Conservation (phyloP, 2,329 filamentous ascomycete genomes). For the Stachybotrys chartarum region DNA sequence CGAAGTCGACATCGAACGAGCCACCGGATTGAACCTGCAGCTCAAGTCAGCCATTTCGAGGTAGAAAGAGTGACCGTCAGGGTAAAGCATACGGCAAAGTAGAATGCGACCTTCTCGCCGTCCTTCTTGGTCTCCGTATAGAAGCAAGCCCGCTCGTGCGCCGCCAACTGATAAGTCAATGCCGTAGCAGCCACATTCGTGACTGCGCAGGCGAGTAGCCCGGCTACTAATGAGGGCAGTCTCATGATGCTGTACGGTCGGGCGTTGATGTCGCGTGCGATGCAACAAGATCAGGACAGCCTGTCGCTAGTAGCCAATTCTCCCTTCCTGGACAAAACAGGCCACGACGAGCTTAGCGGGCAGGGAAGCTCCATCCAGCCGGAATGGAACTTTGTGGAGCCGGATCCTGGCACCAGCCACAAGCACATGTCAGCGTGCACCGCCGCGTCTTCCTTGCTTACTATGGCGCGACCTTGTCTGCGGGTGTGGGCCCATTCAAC, state of each 20-base stretch:
- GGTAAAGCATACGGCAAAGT: constrained; percentile 74
- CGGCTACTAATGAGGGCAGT: constrained; percentile 51
- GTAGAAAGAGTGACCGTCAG: background rate
- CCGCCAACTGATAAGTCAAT: constrained; percentile 83
- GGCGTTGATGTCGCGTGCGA: constrained; percentile 19
- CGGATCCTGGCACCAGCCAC: constrained; percentile 12
- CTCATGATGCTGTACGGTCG: constrained; percentile 49
- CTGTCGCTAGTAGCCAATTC: constrained; percentile 14
- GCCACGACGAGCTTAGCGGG: constrained; percentile 12
- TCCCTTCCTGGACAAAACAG: constrained; percentile 8
- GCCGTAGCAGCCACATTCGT: constrained; percentile 77
- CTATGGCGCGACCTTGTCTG: background rate
- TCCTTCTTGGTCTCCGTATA: constrained; percentile 71
- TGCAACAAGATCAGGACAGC: constrained; percentile 17
- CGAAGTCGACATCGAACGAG: constrained; percentile 94
- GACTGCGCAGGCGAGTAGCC: constrained; percentile 64
- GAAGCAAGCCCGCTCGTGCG: constrained; percentile 96
- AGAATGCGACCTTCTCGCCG: constrained; percentile 90
- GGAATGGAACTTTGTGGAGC: constrained; percentile 16
- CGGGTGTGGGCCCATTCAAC: background rate
- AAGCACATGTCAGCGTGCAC: background rate
- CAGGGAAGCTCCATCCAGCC: constrained; percentile 11
- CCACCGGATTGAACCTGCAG: constrained; percentile 91
- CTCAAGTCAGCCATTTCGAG: constrained; percentile 1
- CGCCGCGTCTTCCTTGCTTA: background rate